Base-by-base conservation (phyloP, 345 rosid genomes). In the Eucalyptus sp. region DNA sequence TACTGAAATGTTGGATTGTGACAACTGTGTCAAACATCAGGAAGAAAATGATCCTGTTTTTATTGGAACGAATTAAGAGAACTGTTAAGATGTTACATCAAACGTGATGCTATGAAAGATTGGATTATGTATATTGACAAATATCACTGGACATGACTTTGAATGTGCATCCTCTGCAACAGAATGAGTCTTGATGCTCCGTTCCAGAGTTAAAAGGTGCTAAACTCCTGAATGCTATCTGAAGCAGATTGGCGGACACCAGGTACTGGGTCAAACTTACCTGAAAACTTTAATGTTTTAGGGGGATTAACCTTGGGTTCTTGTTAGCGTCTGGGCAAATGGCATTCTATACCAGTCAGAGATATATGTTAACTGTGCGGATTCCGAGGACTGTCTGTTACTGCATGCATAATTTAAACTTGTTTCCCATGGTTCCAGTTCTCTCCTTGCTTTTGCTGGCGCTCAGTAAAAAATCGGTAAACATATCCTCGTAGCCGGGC, bases 401-500 rank as follows among this genome's bases (percentile, higher is more conserved):
- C 91, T 86, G 91, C 88, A 86, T 86, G 90, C 86, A 83, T 20
- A 20, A 41, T 41, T 76, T 25, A 13, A 76, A 88, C 86, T 79
- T 41, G 84, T 44, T 76, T 76, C 84, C 88, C 86, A 84, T 87
- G 20, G 88, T 51, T 18, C 56, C 79, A 50, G 81, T 88, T 93
- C 91, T 90, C 92, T 91, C 92, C 91, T 92, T 90, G 76, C 86
- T 88, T 90, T 93, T 91, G 90, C 91, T 91, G 71, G 94, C 90
- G 86, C 91, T 92, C 89, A 94, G 91, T 79, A 97, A 91, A 93
- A 97, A 97, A 88, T 97, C 99, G 22, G 98, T 96, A 91, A 97
- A 95, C 10, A 95, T 92, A 89, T 93, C 93, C 92, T 97, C 99
- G 46, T 97, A 97, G 88, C 92, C 98, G 17, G 98, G 99, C 95